Base-by-base conservation (phyloP, 1,139 yeast genomes). In the Saccharomyces hybrid region DNA sequence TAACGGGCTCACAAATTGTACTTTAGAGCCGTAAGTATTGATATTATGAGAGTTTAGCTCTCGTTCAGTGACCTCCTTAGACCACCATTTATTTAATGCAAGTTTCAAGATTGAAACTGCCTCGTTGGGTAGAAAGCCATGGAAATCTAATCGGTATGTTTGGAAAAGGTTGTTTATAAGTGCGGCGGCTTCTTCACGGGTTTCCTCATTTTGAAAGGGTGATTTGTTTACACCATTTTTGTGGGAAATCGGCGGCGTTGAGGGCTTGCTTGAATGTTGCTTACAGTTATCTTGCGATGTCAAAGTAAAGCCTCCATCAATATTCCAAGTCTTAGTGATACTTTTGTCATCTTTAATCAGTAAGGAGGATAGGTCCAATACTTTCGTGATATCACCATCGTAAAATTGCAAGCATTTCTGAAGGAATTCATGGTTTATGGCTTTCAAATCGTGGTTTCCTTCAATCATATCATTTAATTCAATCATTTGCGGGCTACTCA, bases 81-180 rank as follows among this genome's bases (percentile, higher is more conserved):
- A 57, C 88, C 88, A 83, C 89, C 89, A 84, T 3, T 64, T 64
- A 0, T 60, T 51, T 4, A 81, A 64, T 1, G 74, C 75, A 7
- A 52, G 52, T 11, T 65, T 61, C 2, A 77, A 69, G 2, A 74
- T 62, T 8, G 57, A 54, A n/a, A 76, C 57, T 0, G 87, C 86
- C 26, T 73, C 74, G 0, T 72, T 63, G 21, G 80, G 78, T 24
- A 67, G 64, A 48, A 76, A 72, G 1, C 78, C 76, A 64, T 84
- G 89, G 12, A 83, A 73, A 67, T 83, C 88, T 4, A 83, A 56
- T 28, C 58, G 59, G 14, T 70, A 69, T 0, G 64, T 63, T 1
- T 51, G 49, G n/a, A 67, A 57, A n/a, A 65, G 42, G 9, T 55
- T 38, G 8, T 52, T 48, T 11, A 62, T 21, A 56, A 60, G 58